These are phyloP conservation scores for Ambrosia hybrid DNA, from an alignment of 140 eudicot species.

Conservation along the genomic window DNA sequence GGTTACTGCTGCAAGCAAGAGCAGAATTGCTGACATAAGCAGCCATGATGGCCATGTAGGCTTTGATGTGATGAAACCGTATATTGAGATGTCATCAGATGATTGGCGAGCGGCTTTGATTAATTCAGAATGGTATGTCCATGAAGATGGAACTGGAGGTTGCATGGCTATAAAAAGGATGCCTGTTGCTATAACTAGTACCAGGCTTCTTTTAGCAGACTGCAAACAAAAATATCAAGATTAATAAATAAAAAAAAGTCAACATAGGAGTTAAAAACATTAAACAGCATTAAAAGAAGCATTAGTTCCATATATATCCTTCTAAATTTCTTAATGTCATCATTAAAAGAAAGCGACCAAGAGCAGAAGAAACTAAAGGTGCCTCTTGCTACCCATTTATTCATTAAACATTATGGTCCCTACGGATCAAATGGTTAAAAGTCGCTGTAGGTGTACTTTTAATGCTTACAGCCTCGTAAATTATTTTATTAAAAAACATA, in stretches of 20 bases:
- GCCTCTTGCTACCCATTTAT: background rate
- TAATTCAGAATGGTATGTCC: conserved; percentile 82
- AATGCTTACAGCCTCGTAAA: background rate
- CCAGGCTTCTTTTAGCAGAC: conserved; percentile 90
- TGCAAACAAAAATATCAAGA: conserved; percentile 35
- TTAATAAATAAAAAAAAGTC: background rate
- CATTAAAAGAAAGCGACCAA: background rate
- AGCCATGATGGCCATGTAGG: conserved; percentile 99
- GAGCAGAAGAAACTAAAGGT: background rate
- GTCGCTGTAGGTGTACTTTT: background rate
- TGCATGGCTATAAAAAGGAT: conserved; percentile 70
- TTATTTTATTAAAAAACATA: background rate
- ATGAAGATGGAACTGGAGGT: conserved; percentile 89
- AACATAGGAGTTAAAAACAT: background rate
- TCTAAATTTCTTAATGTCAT: background rate
- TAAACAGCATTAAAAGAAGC: background rate
- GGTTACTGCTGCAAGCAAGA: conserved; percentile 84
- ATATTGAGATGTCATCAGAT: conserved; percentile 86
- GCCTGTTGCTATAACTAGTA: conserved; percentile 79
- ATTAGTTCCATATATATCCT: background rate
- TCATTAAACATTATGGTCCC: background rate
- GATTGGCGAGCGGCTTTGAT: conserved; percentile 82
- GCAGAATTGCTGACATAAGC: conserved; percentile 73
- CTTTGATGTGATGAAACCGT: conserved; percentile 82
- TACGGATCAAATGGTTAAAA: background rate